A percentile compares a stretch with the other conserved stretches of the same genome.
Conservation (phyloP, 2,329 filamentous ascomycete species). For the Lasiodiplodia citricola region DNA sequence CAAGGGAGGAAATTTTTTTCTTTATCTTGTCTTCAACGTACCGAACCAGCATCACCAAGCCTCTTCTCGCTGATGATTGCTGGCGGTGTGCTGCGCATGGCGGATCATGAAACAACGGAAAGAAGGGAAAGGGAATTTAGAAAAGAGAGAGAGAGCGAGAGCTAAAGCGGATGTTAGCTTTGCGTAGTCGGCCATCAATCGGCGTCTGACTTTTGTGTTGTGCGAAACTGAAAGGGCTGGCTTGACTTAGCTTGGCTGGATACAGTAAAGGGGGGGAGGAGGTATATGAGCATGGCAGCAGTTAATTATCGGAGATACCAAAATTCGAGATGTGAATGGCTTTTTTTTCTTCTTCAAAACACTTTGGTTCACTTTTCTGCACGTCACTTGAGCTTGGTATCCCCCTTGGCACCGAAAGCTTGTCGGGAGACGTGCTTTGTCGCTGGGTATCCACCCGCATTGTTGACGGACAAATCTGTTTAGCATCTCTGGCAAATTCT, state of each 20-base stretch:
- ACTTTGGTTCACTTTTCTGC: neutral
- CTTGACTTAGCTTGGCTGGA: neutral
- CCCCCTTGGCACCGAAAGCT: neutral
- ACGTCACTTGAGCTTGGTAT: neutral
- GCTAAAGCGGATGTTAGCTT: neutral
- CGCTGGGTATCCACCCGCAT: no score
- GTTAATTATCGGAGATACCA: constrained; percentile 24
- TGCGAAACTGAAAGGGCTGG: neutral
- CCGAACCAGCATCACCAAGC: neutral
- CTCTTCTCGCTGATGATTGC: neutral
- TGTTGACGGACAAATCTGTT: no score
- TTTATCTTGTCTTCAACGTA: neutral
- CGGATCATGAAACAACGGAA: neutral
- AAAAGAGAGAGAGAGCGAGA: neutral
- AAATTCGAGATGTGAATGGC: constrained; percentile 24
- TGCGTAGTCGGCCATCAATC: neutral
- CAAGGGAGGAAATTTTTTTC: neutral
- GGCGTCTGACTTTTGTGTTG: neutral
- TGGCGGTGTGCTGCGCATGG: neutral
- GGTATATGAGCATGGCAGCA: constrained; percentile 2
- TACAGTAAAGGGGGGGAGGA: neutral
- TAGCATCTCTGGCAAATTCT: no score
- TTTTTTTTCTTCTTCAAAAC: constrained; percentile 4
- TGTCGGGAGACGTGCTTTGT: no score
- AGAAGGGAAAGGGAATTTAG: neutral